These are phyloP conservation scores for Penicillium hesseltinei DNA, from an alignment of 2,329 filamentous ascomycete genomes.

Conservation along the genomic window DNA sequence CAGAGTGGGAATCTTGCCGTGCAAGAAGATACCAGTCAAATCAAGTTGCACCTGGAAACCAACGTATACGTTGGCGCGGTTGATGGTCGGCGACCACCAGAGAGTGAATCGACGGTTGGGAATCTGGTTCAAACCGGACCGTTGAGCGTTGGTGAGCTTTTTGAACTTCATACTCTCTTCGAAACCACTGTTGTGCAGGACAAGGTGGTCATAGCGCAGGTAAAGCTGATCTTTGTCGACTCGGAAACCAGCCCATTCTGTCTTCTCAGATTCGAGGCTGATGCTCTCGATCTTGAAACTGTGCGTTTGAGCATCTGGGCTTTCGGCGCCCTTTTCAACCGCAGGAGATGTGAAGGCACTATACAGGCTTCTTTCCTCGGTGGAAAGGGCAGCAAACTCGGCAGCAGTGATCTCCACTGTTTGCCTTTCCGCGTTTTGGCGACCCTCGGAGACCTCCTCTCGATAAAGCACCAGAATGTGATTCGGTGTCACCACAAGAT, in stretches of 20 bases:
- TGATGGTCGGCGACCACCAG: constrained; percentile 95
- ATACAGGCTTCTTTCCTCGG: constrained; percentile 38
- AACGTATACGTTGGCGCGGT: constrained; percentile 94
- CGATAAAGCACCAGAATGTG: constrained; percentile 50
- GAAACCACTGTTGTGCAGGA: constrained; percentile 54
- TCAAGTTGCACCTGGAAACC: constrained; percentile 99
- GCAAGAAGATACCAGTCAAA: constrained; percentile 96
- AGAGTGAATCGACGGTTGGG: constrained; percentile 97
- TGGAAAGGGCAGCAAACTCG: constrained; percentile 44
- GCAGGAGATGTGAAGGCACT: constrained; percentile 30
- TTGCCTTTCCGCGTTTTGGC: constrained; percentile 23
- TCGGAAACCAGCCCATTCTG: constrained; percentile 53
- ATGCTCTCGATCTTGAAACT: constrained; percentile 46
- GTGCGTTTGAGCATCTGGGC: constrained; percentile 12
- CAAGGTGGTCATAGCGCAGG: constrained; percentile 50
- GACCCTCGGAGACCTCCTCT: constrained; percentile 9
- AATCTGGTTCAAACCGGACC: constrained; percentile 96
- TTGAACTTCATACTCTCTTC: constrained; percentile 86
- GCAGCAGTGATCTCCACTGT: constrained; percentile 50
- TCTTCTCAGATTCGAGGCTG: constrained; percentile 43
- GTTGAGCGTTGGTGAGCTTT: constrained; percentile 94
- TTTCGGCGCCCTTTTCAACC: neutral
- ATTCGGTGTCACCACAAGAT: constrained; percentile 52
- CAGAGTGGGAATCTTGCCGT: constrained; percentile 96
- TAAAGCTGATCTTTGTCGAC: constrained; percentile 54